Evolutionary conservation across 1,284 basidiomycete species (phyloP), one percentile per base, ranked within the genome.

Genomic region (Pascua guehoae): DNA sequence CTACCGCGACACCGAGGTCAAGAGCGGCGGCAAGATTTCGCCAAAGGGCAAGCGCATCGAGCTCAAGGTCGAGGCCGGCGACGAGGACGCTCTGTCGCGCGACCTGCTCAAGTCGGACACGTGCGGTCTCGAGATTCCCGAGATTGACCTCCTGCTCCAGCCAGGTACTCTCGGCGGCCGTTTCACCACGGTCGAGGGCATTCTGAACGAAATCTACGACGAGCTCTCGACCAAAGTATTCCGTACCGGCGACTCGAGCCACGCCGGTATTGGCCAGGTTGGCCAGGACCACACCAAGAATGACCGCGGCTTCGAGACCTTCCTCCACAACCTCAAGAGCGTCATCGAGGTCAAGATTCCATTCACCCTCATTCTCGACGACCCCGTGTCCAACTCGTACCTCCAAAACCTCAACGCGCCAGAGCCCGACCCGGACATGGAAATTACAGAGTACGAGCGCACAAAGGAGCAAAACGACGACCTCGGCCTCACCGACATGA

Each of bases 51-150:
- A 91, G 74, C 85, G 84, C 59, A 91, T 98, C 58, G 91, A 84
- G 0, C 81, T 98, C 57, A 91, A 88, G 73, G 92, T 98, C 5
- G 86, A 94, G 68, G 50, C 51, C 2, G 60, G 57, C 36, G 95
- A 98, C 74, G 81, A 85, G 45, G 95, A 98, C 62, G 95, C 98
- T 75, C 81, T 98, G n/a, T 86, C 86, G 59, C 83, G 95, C 55
- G 95, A 98, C 77, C 85, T 98, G 62, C 83, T 98, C 46, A 97
- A 97, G 90, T 92, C 89, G 66, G 93, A 97, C 72, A 92, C 91
- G 0, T 91, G 91, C 24, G 93, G 93, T 38, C 80, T 99, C 32
- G 81, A 80, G 10, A 93, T 98, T 52, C 95, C 96, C 1, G 95
- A 98, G 72, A 97, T 98, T 65, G 91, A 98, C 57, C 86, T 99